Evolutionary conservation across 306 rosid species (phyloP).

Genomic region (Inga oerstediana): DNA sequence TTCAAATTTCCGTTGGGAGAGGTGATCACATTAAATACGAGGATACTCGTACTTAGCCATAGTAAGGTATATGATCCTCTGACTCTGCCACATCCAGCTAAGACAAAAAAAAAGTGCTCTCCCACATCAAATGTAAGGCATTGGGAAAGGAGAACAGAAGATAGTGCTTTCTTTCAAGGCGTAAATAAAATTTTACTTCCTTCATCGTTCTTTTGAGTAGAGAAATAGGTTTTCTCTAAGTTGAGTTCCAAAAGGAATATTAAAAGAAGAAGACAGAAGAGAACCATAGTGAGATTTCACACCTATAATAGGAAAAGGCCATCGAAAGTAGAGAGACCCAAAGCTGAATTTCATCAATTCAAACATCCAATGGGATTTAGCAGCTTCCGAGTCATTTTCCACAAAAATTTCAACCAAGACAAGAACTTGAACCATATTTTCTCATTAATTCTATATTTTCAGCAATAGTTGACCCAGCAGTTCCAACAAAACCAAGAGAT

Average conservation of each 20-base stretch:
- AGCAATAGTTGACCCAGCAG: conserved; percentile 83
- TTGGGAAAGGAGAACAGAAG: neutral
- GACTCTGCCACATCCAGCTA: no score
- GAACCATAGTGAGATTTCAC: neutral
- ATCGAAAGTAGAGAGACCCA: neutral
- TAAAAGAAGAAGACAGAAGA: no score
- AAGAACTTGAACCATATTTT: conserved; percentile 41
- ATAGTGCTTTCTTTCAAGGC: neutral
- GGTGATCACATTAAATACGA: no score
- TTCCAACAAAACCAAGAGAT: conserved; percentile 87
- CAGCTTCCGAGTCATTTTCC: conserved; percentile 5
- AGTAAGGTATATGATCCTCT: neutral
- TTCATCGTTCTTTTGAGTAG: neutral
- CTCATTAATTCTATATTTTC: conserved; percentile 76
- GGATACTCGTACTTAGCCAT: no score
- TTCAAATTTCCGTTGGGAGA: no score
- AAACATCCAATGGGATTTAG: neutral
- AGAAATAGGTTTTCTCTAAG: neutral
- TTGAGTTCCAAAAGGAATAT: neutral
- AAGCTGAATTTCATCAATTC: neutral
- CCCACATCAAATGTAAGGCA: neutral
- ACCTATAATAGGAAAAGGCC: conserved; percentile 6
- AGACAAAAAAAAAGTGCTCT: no score
- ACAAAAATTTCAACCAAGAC: conserved; percentile 37
- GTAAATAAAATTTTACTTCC: neutral